A percentile compares a stretch with the other conserved stretches of the same genome.
phyloP scores from a whole-genome alignment of 768 basidiomycete genomes.

The Tremella fuciformis region DNA sequence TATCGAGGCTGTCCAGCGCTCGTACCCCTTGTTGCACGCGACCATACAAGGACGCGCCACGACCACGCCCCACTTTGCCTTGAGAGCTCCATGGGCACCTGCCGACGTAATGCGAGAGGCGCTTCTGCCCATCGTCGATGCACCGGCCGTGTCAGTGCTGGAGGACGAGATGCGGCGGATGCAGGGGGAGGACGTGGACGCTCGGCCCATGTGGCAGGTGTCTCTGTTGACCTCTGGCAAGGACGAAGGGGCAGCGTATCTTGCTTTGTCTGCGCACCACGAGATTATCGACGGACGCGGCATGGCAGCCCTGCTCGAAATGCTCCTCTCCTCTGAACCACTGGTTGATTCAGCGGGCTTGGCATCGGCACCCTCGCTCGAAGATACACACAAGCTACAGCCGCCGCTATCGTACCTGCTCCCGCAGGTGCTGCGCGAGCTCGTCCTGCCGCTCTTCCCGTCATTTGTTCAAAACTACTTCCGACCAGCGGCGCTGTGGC shows the following conservation, averaged over 20 bases:
- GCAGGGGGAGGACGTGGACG: not conserved
- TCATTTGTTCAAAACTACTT: conserved; percentile 9
- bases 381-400: conserved; percentile 11
- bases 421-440: conserved; percentile 9
- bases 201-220: not conserved
- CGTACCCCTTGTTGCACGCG: no score
- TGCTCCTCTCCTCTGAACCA: conserved; percentile 6
- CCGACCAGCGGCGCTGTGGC: not conserved
- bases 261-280: conserved; percentile 15
- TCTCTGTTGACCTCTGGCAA: not conserved
- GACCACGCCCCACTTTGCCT: no score
- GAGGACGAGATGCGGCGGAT: not conserved
- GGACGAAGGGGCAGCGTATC: not conserved
- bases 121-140: no score
- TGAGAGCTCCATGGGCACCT: no score
- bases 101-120: no score
- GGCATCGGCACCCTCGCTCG: not conserved
- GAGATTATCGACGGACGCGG: conserved; percentile 20
- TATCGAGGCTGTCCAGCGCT: no score
- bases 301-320: not conserved
- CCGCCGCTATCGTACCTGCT: conserved; percentile 13
- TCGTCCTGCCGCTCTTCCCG: conserved; percentile 14
- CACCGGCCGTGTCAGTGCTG: no score
- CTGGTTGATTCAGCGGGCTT: conserved; percentile 3
- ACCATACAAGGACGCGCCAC: no score